Conservation (phyloP, 2,329 filamentous ascomycete species). For the Ceratocystis harringtonii region DNA sequence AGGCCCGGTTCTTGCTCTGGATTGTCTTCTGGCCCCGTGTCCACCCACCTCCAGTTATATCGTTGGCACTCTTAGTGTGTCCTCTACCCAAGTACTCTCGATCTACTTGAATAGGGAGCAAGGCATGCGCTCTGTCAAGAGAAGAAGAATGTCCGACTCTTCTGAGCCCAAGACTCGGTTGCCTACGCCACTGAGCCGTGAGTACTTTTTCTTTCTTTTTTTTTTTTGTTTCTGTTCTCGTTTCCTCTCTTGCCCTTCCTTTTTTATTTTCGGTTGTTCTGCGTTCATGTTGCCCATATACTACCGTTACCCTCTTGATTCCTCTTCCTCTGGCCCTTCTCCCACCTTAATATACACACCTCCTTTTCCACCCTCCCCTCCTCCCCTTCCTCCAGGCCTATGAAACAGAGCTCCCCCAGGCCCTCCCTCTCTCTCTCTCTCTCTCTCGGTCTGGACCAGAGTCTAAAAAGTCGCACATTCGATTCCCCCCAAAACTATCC, state of each 20-base stretch:
- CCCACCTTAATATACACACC: too few species aligned
- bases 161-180: constrained; percentile 7
- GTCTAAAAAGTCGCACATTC: not conserved
- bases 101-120: not conserved
- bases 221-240: not conserved
- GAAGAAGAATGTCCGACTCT: constrained; percentile 14
- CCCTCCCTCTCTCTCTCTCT: not conserved
- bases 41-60: too few species aligned
- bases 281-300: not conserved
- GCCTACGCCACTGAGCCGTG: constrained; percentile 10
- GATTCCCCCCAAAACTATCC: constrained; percentile 3
- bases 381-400: not conserved
- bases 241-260: not conserved
- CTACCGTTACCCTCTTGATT: not conserved
- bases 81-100: too few species aligned
- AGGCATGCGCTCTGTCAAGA: constrained; percentile 12
- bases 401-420: not conserved
- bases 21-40: not conserved
- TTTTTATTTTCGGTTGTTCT: not conserved
- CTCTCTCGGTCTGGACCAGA: not conserved
- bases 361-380: not conserved
- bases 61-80: too few species aligned
- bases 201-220: not conserved
- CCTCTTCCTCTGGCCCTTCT: not conserved
- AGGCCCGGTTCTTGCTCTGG: not conserved